Base-by-base conservation (phyloP, 164 flowering plant species). In the Nymphaea thermarum region DNA sequence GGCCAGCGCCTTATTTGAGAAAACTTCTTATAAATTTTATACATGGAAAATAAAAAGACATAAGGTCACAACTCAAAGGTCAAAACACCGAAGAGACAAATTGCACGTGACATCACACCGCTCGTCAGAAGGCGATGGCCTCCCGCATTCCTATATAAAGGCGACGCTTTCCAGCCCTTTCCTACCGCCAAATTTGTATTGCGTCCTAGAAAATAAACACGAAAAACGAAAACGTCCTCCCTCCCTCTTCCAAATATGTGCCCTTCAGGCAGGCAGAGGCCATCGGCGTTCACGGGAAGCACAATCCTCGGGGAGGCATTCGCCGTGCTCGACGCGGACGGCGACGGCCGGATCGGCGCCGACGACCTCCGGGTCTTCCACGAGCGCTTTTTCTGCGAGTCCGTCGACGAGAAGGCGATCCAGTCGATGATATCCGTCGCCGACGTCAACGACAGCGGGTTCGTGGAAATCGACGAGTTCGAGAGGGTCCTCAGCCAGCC, bases 271-370 rank as follows among this genome's bases (percentile, higher is more conserved):
- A 78, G 76, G 3, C 55, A 70, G 62, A 65, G 67, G 2, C 62
- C 61, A 11, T 44, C 64, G 8, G 67, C 60, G 36, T n/a, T 67
- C n/a, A 42, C 44, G 57, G 62, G 63, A 7, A 43, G 3, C 25
- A 61, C 88, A 0, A 83, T 76, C 60, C 69, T 87, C 63, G 79
- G 80, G 62, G 74, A 79, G 41, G 98, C 93, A 0, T 94, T 94
- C 78, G 85, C 88, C 47, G 82, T 83, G 0, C 75, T 94, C 25
- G 99, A 94, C 80, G 77, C 77, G 14, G 99, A 94, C 78, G 80
- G 77, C 17, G 99, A 94, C 73, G 98, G 99, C 2, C 86, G 79
- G 73, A 94, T 94, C 60, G 84, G 96, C 83, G 25, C 57, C n/a
- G 85, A 88, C 62, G 99, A 94, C 41, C 89, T 94, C 44, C 79